Base-by-base conservation (phyloP, 345 rosid species). In the Pugionium cornutum region DNA sequence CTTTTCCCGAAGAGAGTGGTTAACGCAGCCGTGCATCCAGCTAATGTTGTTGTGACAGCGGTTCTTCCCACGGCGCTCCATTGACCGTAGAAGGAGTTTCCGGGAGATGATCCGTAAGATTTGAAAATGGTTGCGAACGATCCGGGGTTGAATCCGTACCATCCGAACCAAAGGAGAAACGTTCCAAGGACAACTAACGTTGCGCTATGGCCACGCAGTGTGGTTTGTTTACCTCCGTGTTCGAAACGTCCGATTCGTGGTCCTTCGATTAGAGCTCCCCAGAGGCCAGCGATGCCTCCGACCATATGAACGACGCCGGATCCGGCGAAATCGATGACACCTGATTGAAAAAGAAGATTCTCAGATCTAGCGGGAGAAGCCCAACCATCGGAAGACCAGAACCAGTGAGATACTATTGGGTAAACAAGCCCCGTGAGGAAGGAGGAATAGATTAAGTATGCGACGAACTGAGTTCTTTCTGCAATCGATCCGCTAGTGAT, bases 401-500 rank as follows among this genome's bases (percentile, higher is more conserved):
- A 62, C 88, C 88, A 86, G 64, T 86, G 91, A 0, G 91, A 80
- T 0, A 82, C 91, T 18, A 86, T 53, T 0, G 84, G 88, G 63
- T 86, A 83, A 47, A 86, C 91, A 3, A 86, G 76, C 0, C 91
- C 88, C 1, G 88, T 83, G 9, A 86, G 66, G 29, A 86, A 86
- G 4, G 89, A 76, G 1, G 91, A 86, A 70, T 83, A 86, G 4
- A 83, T 77, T 7, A 86, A 53, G 30, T 86, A 86, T 34, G 91
- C 86, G 5, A 86, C 84, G 42, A 86, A 86, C 41, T 86, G 91
- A 40, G 91, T 86, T 51, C 88, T 77, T 69, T 86, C 86, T 0
- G 91, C 88, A n/a, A 86, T 86, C 1, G 91, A 86, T 41, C 91
- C 91, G 7, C 88, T 86, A 0, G 88, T 86, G 73, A 83, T 86